phyloP scores from a whole-genome alignment of 2,329 filamentous ascomycete species.

The Coleophoma cylindrospora region DNA sequence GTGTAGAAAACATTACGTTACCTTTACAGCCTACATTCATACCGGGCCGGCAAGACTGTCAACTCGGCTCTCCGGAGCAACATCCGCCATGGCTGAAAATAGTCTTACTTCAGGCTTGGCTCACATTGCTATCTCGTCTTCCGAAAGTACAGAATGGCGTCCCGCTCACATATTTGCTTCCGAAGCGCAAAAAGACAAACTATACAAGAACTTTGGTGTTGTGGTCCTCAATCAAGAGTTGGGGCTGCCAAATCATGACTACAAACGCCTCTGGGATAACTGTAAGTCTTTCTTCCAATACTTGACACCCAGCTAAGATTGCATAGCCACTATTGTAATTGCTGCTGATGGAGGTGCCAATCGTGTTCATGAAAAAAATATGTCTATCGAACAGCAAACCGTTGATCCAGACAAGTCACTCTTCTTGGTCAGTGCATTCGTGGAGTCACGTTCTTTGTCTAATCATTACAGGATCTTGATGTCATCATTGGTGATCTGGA shows the following conservation, averaged over 20 bases:
- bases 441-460: not conserved
- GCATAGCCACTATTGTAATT: conserved; percentile 58
- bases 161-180: conserved; percentile 26
- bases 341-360: conserved; percentile 94
- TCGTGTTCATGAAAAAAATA: conserved; percentile 47
- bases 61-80: too few relatives aligned
- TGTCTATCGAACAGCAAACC: conserved; percentile 18
- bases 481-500: conserved; percentile 88
- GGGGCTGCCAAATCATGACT: conserved; percentile 32
- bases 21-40: too few relatives aligned
- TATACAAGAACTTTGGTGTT: conserved; percentile 37
- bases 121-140: too few relatives aligned
- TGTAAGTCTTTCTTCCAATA: not conserved
- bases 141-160: conserved; percentile 23
- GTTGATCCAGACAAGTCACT: not conserved
- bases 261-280: conserved; percentile 17
- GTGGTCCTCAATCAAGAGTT: conserved; percentile 60
- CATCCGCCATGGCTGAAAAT: too few relatives aligned
- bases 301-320: too few relatives aligned
- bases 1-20: too few relatives aligned
- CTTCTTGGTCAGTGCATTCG: not conserved
- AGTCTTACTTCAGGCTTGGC: too few relatives aligned
- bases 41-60: too few relatives aligned
- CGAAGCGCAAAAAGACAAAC: conserved; percentile 1
- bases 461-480: conserved; percentile 47